These are phyloP conservation scores for Aspergillus cejpii DNA, from an alignment of 2,329 filamentous ascomycete species.

Conservation along the genomic window DNA sequence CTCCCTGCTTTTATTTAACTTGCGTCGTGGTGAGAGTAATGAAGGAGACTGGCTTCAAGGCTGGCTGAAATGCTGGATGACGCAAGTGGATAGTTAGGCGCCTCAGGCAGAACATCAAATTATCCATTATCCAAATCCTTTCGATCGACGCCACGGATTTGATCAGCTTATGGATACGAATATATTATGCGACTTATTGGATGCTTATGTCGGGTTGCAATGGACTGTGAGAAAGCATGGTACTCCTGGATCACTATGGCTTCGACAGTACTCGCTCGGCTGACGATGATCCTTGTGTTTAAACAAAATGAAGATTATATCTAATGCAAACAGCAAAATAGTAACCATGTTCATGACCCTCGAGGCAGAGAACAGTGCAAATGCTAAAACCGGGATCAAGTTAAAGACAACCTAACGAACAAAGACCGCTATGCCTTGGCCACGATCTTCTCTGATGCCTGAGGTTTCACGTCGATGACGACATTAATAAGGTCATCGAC, in stretches of 20 bases:
- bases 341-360: conserved; percentile 13
- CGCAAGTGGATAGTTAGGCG: conserved; percentile 3
- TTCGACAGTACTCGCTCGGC: no score
- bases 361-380: conserved; percentile 9
- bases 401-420: neutral
- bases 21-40: conserved; percentile 10
- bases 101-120: conserved; percentile 8
- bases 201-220: no score
- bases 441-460: conserved; percentile 50
- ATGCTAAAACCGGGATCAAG: conserved; percentile 1
- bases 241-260: no score
- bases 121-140: no score
- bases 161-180: no score
- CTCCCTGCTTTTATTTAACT: conserved; percentile 7
- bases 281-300: neutral
- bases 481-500: conserved; percentile 75
- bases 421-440: conserved; percentile 27
- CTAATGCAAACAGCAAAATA: conserved; percentile 7
- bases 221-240: neutral
- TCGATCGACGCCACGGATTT: no score
- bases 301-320: neutral
- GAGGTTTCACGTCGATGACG: conserved; percentile 77
- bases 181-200: no score
- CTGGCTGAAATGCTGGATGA: conserved; percentile 1
- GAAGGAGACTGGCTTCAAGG: neutral